phyloP scores from a whole-genome alignment of 257 asterid genomes.

The Lithospermum erythrorhizon region DNA sequence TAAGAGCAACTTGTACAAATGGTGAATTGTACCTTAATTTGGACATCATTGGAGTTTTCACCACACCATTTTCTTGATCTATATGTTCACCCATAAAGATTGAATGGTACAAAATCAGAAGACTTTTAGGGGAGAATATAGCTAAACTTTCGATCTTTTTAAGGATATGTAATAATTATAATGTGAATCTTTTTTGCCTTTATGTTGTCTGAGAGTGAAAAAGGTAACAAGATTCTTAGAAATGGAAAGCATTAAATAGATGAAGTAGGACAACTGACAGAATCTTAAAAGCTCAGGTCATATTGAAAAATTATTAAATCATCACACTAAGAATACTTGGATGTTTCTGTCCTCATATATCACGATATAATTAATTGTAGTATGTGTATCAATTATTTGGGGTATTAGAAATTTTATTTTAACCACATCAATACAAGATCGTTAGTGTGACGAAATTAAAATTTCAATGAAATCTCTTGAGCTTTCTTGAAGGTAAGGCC shows the following conservation, averaged over 20 bases:
- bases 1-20: constrained; percentile 46
- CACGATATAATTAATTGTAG: no score
- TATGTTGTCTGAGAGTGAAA: background rate
- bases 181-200: background rate
- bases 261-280: no score
- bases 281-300: no score
- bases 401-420: no score
- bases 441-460: no score
- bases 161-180: background rate
- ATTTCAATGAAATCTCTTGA: no score
- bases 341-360: no score
- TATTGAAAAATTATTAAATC: no score
- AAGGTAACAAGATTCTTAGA: background rate
- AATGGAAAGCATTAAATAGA: background rate
- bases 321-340: no score
- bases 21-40: constrained; percentile 73
- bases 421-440: no score
- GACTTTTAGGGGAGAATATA: background rate
- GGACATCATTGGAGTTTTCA: constrained; percentile 13
- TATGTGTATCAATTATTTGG: no score
- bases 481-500: no score
- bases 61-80: constrained; percentile 19
- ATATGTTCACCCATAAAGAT: constrained; percentile 24
- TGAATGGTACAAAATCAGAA: background rate
- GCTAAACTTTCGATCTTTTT: background rate